Evolutionary conservation across 2,329 filamentous ascomycete species (phyloP).

Genomic region (Arthrocladium fulminans): DNA sequence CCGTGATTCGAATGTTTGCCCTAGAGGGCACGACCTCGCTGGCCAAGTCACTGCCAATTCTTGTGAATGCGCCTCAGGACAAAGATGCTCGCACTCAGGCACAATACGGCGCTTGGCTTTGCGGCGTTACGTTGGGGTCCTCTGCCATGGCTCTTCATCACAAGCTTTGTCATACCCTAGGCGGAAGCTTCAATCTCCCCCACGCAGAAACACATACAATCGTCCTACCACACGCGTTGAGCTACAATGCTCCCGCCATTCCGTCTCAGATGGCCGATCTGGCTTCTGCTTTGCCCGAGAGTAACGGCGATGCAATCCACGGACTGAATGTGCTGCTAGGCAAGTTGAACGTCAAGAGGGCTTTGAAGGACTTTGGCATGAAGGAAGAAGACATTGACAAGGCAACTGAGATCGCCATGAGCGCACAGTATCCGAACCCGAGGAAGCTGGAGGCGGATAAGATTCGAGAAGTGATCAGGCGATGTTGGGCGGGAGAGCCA

Average conservation of each 20-base stretch:
- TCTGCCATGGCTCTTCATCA: slow-evolving; percentile 58
- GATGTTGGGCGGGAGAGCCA: slow-evolving; percentile 52
- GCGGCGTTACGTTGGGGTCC: slow-evolving; percentile 51
- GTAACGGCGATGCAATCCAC: slow-evolving; percentile 49
- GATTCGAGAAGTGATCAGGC: slow-evolving; percentile 48
- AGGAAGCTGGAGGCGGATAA: slow-evolving; percentile 43
- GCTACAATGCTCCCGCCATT: slow-evolving; percentile 52
- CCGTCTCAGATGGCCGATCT: slow-evolving; percentile 46
- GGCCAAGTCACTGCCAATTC: slow-evolving; percentile 44
- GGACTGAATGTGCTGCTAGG: slow-evolving; percentile 49
- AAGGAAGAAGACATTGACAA: slow-evolving; percentile 53
- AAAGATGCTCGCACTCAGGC: slow-evolving; percentile 43
- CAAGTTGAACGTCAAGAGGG: slow-evolving; percentile 47
- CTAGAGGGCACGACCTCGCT: slow-evolving; percentile 49
- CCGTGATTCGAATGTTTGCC: slow-evolving; percentile 51
- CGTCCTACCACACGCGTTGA: slow-evolving; percentile 53
- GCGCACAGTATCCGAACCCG: slow-evolving; percentile 54
- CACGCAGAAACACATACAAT: slow-evolving; percentile 59
- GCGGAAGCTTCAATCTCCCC: slow-evolving; percentile 54
- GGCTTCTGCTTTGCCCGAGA: slow-evolving; percentile 46
- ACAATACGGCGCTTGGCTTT: slow-evolving; percentile 58
- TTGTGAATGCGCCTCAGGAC: slow-evolving; percentile 40
- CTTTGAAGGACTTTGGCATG: slow-evolving; percentile 49
- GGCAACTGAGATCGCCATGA: slow-evolving; percentile 50
- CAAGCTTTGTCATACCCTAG: slow-evolving; percentile 58